Percentiles rank a stretch among this genome's conserved stretches.
Evolutionary conservation across 257 asterid genomes (phyloP).

Genomic region (Solanum clarkiae): DNA sequence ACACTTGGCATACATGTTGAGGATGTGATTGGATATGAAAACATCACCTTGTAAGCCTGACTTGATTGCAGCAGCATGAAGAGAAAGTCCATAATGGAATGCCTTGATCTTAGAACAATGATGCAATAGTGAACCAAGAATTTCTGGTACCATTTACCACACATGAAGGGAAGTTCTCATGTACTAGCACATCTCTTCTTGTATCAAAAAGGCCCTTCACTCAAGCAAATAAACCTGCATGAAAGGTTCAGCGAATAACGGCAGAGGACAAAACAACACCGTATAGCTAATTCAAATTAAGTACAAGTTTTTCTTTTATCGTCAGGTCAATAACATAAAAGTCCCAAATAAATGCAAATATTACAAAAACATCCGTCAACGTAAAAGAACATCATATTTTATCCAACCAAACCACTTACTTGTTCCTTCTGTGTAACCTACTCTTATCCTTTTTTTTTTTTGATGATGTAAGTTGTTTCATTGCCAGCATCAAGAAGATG

Average conservation of each 20-base stretch:
- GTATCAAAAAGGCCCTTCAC: neutral
- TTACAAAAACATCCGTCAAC: neutral
- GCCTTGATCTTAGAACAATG: constrained; percentile 43
- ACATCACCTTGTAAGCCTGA: constrained; percentile 28
- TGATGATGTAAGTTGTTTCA: no score
- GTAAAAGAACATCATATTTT: neutral
- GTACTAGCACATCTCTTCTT: neutral
- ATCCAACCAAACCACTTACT: neutral
- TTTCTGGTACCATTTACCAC: constrained; percentile 17
- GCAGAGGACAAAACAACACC: neutral
- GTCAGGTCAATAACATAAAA: neutral
- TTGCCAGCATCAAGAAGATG: no score
- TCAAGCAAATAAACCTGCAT: neutral
- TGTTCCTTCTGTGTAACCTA: neutral
- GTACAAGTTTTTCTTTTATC: neutral
- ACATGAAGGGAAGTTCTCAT: neutral
- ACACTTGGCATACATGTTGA: constrained; percentile 65
- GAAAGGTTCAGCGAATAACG: neutral
- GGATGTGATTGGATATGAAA: constrained; percentile 34
- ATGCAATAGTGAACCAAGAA: constrained; percentile 40
- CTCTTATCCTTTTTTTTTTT: no score
- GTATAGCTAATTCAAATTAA: neutral
- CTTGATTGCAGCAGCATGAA: constrained; percentile 55
- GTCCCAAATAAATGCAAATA: neutral
- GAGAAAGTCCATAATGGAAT: constrained; percentile 22